phyloP scores from a whole-genome alignment of 345 rosid species.

The Physaria fendleri region DNA sequence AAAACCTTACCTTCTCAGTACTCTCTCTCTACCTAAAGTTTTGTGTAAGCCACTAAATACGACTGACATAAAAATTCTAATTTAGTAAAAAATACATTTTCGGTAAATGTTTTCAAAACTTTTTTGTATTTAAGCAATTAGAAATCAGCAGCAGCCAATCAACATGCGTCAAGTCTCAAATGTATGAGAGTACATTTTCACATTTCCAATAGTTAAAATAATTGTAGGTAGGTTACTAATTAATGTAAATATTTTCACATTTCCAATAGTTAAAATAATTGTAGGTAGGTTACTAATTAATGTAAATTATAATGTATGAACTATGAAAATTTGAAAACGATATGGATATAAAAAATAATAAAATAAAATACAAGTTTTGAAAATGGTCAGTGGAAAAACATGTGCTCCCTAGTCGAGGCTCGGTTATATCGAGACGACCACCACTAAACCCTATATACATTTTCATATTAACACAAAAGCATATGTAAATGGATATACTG shows the following conservation, averaged over 20 bases:
- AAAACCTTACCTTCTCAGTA: not conserved
- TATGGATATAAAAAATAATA: not conserved
- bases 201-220: not conserved
- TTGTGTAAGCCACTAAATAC: slow-evolving; percentile 14
- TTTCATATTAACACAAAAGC: not conserved
- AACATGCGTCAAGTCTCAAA: not conserved
- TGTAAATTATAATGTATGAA: not conserved
- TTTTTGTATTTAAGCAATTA: not conserved
- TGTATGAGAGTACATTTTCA: not conserved
- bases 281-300: not conserved
- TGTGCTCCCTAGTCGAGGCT: slow-evolving; percentile 19
- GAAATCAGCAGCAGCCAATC: not conserved
- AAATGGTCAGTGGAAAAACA: slow-evolving; percentile 18
- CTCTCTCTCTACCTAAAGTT: not conserved
- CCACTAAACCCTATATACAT: slow-evolving; percentile 7
- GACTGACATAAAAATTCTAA: not conserved
- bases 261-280: not conserved
- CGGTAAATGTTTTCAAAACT: not conserved
- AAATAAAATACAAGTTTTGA: not conserved
- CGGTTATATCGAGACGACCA: slow-evolving; percentile 20
- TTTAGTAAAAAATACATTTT: not conserved
- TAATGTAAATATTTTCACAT: not conserved
- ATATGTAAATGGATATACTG: not conserved
- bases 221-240: too few relatives aligned
- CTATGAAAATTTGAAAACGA: too few relatives aligned